Evolutionary conservation across 108 stramenopile genomes (phyloP).

Genomic region (Seminavis robusta): DNA sequence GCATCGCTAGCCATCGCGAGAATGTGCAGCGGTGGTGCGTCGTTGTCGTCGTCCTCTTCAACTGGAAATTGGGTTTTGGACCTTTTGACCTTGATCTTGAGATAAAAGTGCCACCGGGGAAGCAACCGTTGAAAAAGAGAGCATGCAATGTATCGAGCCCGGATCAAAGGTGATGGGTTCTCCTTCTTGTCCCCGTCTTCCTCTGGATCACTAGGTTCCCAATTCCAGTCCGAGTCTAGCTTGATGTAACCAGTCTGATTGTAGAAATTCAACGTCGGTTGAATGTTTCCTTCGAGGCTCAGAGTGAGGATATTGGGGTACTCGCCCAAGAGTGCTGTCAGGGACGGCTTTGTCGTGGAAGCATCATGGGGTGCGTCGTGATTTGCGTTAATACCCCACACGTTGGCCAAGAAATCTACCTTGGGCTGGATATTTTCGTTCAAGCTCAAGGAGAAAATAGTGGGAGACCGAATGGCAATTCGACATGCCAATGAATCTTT

Average conservation of each 20-base stretch:
- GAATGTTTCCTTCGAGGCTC: conserved; percentile 69
- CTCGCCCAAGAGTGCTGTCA: conserved; percentile 39
- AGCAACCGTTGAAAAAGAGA: conserved; percentile 78
- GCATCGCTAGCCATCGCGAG: conserved; percentile 59
- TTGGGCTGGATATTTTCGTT: conserved; percentile 61
- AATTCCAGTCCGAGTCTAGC: conserved; percentile 45
- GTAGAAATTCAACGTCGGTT: conserved; percentile 71
- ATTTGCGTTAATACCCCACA: conserved; percentile 39
- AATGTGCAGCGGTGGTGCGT: conserved; percentile 59
- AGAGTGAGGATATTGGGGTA: conserved; percentile 75
- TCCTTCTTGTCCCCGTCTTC: neutral
- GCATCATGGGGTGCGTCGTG: neutral
- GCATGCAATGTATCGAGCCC: conserved; percentile 73
- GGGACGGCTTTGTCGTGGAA: neutral
- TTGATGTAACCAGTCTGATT: conserved; percentile 74
- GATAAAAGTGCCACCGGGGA: conserved; percentile 73
- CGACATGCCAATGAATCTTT: conserved; percentile 30
- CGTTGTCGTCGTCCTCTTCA: neutral
- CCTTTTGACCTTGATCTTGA: conserved; percentile 8
- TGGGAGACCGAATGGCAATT: conserved; percentile 40
- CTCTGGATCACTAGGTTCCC: neutral
- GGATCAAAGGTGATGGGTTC: conserved; percentile 18
- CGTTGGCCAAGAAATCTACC: conserved; percentile 46
- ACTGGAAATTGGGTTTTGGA: conserved; percentile 2
- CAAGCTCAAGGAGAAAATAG: conserved; percentile 70